Evolutionary conservation across 2,329 filamentous ascomycete genomes (phyloP).

Genomic region (Aspergillus japonicus): DNA sequence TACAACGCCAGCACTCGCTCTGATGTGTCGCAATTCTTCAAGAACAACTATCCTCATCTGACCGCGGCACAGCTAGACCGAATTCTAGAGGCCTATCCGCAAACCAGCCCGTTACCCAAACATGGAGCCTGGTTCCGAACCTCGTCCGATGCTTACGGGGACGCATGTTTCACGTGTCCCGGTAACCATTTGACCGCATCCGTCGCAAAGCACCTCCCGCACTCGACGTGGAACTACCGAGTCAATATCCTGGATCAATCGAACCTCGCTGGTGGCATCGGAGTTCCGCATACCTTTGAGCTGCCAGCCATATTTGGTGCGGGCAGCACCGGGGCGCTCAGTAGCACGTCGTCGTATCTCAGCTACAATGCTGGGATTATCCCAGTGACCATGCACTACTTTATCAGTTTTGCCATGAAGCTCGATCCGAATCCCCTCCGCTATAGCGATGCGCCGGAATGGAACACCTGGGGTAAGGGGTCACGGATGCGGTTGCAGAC

Average conservation of each 20-base stretch:
- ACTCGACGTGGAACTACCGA: conserved; percentile 48
- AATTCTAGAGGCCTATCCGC: conserved; percentile 56
- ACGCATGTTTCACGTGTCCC: conserved; percentile 51
- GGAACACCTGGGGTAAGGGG: conserved; percentile 10
- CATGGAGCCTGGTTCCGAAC: conserved; percentile 40
- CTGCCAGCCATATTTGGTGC: conserved; percentile 29
- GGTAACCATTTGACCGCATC: conserved; percentile 42
- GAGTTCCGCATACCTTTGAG: conserved; percentile 40
- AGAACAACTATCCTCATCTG: conserved; percentile 57
- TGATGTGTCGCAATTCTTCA: conserved; percentile 55
- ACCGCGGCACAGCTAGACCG: conserved; percentile 47
- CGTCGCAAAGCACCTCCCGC: conserved; percentile 26
- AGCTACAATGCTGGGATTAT: conserved; percentile 20
- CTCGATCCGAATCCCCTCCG: conserved; percentile 22
- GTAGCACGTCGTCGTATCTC: conserved; percentile 2
- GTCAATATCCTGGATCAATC: conserved; percentile 47
- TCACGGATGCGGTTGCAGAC: conserved; percentile 12
- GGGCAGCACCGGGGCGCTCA: conserved; percentile 36
- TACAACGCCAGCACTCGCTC: conserved; percentile 45
- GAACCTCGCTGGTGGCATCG: conserved; percentile 37
- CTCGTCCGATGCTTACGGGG: conserved; percentile 41
- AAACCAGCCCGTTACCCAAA: conserved; percentile 29
- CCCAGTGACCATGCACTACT: conserved; percentile 27
- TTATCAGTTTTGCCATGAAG: conserved; percentile 24
- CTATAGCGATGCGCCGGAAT: conserved; percentile 17